Conservation (phyloP, 352 stramenopile genomes). For the Globisporangium spinosum region DNA sequence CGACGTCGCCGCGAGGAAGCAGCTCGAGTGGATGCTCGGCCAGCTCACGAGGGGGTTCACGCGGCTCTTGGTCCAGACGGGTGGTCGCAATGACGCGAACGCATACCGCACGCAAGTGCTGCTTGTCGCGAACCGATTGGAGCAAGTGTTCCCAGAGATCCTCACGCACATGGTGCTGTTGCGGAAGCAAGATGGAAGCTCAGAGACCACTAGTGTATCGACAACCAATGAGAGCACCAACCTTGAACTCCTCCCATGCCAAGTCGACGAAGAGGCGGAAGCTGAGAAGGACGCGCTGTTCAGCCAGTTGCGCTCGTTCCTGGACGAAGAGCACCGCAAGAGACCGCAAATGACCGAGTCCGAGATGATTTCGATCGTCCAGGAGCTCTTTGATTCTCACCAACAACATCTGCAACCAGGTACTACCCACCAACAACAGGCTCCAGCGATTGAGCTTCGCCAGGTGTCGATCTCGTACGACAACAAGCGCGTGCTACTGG, state of each 20-base stretch:
- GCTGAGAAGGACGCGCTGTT: slow-evolving; percentile 26
- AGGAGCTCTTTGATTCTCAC: slow-evolving; percentile 33
- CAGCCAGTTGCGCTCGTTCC: slow-evolving; percentile 31
- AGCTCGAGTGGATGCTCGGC: slow-evolving; percentile 82
- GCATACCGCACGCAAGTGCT: slow-evolving; percentile 87
- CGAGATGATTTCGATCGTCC: slow-evolving; percentile 33
- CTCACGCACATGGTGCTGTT: slow-evolving; percentile 58
- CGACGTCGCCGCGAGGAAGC: slow-evolving; percentile 74
- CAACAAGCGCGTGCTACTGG: slow-evolving; percentile 42
- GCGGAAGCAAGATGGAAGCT: slow-evolving; percentile 16
- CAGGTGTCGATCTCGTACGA: slow-evolving; percentile 64
- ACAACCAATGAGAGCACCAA: background rate
- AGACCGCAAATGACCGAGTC: slow-evolving; percentile 27
- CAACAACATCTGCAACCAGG: background rate
- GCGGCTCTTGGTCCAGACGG: slow-evolving; percentile 87
- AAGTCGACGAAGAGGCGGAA: slow-evolving; percentile 23
- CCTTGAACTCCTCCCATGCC: slow-evolving; percentile 41
- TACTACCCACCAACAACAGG: background rate
- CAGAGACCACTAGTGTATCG: background rate
- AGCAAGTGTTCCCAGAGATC: slow-evolving; percentile 87
- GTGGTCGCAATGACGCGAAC: slow-evolving; percentile 70
- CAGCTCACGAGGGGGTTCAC: slow-evolving; percentile 87
- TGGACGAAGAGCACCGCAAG: slow-evolving; percentile 33
- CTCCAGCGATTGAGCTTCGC: slow-evolving; percentile 34
- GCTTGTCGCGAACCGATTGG: slow-evolving; percentile 82